Evolutionary conservation across 495 filamentous ascomycete genomes (phyloP), one percentile per base, ranked within the genome.

Genomic region (Penicillium goetzii): DNA sequence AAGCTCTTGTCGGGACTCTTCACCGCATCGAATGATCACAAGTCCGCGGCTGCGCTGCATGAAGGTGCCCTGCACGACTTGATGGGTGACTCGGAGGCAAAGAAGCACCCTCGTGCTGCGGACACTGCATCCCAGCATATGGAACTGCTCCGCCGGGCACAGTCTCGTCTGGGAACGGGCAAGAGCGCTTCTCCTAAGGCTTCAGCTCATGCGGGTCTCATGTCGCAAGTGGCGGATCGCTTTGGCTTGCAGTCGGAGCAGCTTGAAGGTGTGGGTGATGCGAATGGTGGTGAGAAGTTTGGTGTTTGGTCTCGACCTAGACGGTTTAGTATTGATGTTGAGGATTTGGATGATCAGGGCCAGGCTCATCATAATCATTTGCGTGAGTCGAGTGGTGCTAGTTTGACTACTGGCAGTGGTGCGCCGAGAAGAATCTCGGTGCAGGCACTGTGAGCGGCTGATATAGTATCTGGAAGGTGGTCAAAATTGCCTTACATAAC

Each of bases 1-100:
- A 77, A 82, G 61, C 79, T 88, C 43, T 80, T 89, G 0, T 84
- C 85, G 0, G 77, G 76, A 0, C 75, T 89, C 17, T 85, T 83
- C 62, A 81, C 83, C 2, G 76, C 75, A 2, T 81, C 80, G 3
- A 74, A 76, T 0, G 79, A 83, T 45, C 70, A 84, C 64, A 75
- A 80, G 14, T 80, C 85, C 15, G 82, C 84, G 0, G 81, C 80
- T 23, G 72, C 77, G 2, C 69, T 89, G 41, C 85, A 88, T 74
- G 83, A 86, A 59, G 77, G 78, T 3, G 80, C 84, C 2, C 75
- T 89, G 2, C 74, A 82, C 4, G 75, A 83, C 34, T 65, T 80
- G 4, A 71, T 81, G 19, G 77, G 81, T 45, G 77, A 77, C 59
- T 78, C 84, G 19, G 75, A 80, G 12, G 77, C 68, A 3, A 70